Percentiles rank a stretch among this genome's conserved stretches.
phyloP scores from a whole-genome alignment of 1,284 basidiomycete species.

The Cerrena zonata region DNA sequence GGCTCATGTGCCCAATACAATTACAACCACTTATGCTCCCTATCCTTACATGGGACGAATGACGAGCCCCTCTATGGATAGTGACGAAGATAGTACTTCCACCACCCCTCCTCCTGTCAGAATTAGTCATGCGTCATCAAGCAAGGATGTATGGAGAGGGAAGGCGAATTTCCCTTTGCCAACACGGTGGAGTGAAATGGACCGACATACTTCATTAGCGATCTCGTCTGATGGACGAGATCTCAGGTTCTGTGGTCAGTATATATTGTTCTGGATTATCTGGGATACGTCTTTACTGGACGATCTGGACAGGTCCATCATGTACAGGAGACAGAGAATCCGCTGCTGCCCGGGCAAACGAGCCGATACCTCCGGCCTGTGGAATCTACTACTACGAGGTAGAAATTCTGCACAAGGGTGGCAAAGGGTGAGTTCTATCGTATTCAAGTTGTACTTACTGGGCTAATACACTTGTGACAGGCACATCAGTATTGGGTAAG shows the following conservation, averaged over 20 bases:
- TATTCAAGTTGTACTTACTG: slow-evolving; percentile 2
- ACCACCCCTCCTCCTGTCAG: slow-evolving; percentile 38
- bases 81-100: slow-evolving; percentile 56
- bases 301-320: slow-evolving; percentile 43
- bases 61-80: slow-evolving; percentile 34
- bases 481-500: slow-evolving; percentile 73
- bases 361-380: slow-evolving; percentile 73
- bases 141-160: slow-evolving; percentile 11
- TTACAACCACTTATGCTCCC: slow-evolving; percentile 11
- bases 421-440: slow-evolving; percentile 68
- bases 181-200: slow-evolving; percentile 71
- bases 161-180: slow-evolving; percentile 57
- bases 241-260: slow-evolving; percentile 57
- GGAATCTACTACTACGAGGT: slow-evolving; percentile 92
- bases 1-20: slow-evolving; percentile 23
- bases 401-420: slow-evolving; percentile 71
- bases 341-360: slow-evolving; percentile 69
- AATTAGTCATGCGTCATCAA: slow-evolving; percentile 25
- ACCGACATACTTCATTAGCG: slow-evolving; percentile 52
- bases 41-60: slow-evolving; percentile 29
- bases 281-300: slow-evolving; percentile 7
- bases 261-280: no score
- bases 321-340: slow-evolving; percentile 72
- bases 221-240: slow-evolving; percentile 69
- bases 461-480: slow-evolving; percentile 38